Evolutionary conservation across 2,329 filamentous ascomycete species (phyloP).

Genomic region (Aspergillus sp.): DNA sequence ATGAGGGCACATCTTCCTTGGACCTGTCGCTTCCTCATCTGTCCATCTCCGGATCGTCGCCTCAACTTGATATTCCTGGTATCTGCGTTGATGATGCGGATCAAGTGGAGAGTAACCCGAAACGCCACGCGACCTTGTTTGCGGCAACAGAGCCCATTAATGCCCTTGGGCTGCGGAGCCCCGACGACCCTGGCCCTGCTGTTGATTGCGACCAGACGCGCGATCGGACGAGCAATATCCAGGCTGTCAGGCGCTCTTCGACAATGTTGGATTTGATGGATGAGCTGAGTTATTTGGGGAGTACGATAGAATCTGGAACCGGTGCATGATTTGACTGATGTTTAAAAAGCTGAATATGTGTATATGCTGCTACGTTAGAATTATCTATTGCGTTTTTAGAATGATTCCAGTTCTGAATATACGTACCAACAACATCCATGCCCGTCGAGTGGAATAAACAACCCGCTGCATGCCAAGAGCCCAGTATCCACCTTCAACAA

Average conservation of each 20-base stretch:
- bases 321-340: conserved; percentile 9
- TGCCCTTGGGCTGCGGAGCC: conserved; percentile 17
- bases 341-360: background rate
- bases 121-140: conserved; percentile 30
- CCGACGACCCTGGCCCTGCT: conserved; percentile 9
- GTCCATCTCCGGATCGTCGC: conserved; percentile 17
- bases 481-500: too few species aligned
- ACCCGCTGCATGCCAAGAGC: too few species aligned
- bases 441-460: too few species aligned
- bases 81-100: conserved; percentile 25
- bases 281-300: conserved; percentile 44
- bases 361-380: background rate
- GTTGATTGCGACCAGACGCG: conserved; percentile 2
- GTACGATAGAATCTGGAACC: conserved; percentile 33
- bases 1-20: conserved; percentile 18
- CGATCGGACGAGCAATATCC: conserved; percentile 10
- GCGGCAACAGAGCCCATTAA: conserved; percentile 21
- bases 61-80: conserved; percentile 20
- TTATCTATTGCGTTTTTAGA: background rate
- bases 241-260: conserved; percentile 20
- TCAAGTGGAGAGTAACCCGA: conserved; percentile 26
- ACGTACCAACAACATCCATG: too few species aligned
- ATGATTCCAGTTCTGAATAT: too few species aligned
- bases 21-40: conserved; percentile 17
- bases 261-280: conserved; percentile 42